Evolutionary conservation across 352 stramenopile genomes (phyloP), one percentile per base, ranked within the genome.

Genomic region (Globisporangium mamillatum): DNA sequence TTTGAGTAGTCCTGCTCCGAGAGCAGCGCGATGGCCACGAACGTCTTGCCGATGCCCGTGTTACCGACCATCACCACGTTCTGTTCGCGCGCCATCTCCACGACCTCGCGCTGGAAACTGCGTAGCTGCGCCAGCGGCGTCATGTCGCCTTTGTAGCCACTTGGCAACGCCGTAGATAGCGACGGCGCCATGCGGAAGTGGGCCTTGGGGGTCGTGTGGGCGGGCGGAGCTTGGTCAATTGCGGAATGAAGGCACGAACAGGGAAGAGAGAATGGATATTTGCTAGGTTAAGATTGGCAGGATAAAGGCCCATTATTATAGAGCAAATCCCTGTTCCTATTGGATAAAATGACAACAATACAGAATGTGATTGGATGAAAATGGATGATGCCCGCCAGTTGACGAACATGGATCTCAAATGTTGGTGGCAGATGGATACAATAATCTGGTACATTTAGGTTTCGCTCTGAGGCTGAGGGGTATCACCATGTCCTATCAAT

Each of bases 11-110:
- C 84, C 73, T 91, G 84, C 67, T 94, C 84, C 14, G 67, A 76
- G 0, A 95, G 76, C 68, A 94, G 60, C 60, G 83, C 79, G 69
- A 95, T 93, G 55, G 86, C 84, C 50, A 95, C 72, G 59, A 92
- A 93, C 8, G 88, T 95, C 80, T 95, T 95, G 63, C 88, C 88
- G 69, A 94, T 95, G 63, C 88, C 88, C 56, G 88, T 95, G 52
- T 82, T 79, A 8, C 86, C 86, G 50, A 95, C 86, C 82, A 95
- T 90, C 61, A 95, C 85, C 29, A 95, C 82, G 64, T 95, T 95
- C 66, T 79, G 73, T 67, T 85, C 75, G 48, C 86, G 86, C 60
- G 83, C 88, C 25, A 82, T 68, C 78, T 85, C 81, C 62, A 95
- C 67, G 32, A 93, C 72, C 58, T 92, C 76, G 59, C 72, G 72